Conservation (phyloP, 2,329 filamentous ascomycete species). For the Fusarium agapanthi region DNA sequence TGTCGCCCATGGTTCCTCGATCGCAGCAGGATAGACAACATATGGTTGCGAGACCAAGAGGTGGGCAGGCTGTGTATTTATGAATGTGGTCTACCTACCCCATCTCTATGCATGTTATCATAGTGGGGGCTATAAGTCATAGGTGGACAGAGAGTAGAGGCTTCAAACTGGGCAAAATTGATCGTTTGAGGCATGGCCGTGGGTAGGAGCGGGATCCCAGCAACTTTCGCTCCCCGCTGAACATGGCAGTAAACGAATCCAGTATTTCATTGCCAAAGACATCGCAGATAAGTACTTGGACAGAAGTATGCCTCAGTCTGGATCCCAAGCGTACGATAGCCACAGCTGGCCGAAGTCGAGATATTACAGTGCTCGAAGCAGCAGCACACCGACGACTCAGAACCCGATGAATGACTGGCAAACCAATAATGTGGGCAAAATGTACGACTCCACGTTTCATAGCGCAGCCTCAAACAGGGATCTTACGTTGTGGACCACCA, state of each 20-base stretch:
- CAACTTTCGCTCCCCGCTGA: neutral
- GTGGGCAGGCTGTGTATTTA: neutral
- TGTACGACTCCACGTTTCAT: neutral
- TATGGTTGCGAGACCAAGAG: neutral
- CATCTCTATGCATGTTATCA: neutral
- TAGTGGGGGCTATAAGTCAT: neutral
- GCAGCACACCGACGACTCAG: neutral
- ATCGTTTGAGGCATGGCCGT: neutral
- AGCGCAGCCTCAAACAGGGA: slow-evolving; percentile 1
- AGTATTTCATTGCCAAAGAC: too few species aligned
- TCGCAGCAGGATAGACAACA: neutral
- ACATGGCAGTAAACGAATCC: neutral
- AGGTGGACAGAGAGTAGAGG: neutral
- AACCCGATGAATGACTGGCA: neutral
- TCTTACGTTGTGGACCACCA: neutral
- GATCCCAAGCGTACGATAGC: too few species aligned
- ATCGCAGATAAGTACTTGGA: neutral
- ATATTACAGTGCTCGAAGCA: neutral
- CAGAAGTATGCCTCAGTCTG: neutral
- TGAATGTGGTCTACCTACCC: neutral
- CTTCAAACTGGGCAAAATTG: neutral
- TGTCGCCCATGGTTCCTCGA: neutral
- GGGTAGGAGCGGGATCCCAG: neutral
- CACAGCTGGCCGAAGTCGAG: neutral
- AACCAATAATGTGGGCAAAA: neutral